Evolutionary conservation across 1,139 yeast genomes (phyloP).

Genomic region (Hyphopichia pseudoburtonii): DNA sequence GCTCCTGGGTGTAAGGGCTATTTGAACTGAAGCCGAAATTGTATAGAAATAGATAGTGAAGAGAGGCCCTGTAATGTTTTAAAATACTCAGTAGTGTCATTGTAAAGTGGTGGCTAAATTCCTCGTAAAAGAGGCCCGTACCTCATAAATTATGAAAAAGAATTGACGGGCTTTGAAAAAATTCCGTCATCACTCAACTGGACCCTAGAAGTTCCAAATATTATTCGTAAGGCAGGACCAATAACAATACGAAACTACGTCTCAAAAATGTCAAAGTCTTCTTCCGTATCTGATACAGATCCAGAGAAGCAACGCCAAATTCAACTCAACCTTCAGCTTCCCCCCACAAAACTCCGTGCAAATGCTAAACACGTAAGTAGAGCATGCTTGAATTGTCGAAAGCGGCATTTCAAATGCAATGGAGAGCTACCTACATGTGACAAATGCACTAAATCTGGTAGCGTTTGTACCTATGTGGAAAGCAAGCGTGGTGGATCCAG

Average conservation of each 20-base stretch:
- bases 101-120: no score
- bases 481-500: constrained; percentile 54
- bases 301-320: constrained; percentile 3
- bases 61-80: no score
- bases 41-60: not conserved
- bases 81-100: no score
- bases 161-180: no score
- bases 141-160: no score
- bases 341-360: not conserved
- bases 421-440: constrained; percentile 46
- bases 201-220: no score
- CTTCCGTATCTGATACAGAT: not conserved
- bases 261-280: not conserved
- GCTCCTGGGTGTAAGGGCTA: constrained; percentile 93
- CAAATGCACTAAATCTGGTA: constrained; percentile 32
- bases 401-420: constrained; percentile 48
- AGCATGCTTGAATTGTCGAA: constrained; percentile 52
- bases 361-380: constrained; percentile 19
- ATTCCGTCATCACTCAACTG: no score
- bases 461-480: constrained; percentile 45
- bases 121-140: no score
- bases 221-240: no score
- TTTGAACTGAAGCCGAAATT: constrained; percentile 63
- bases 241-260: no score
- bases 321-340: constrained; percentile 1